A percentile compares a stretch with the other conserved stretches of the same genome.
Evolutionary conservation across 1,139 yeast species (phyloP).

Genomic region (Pneumocystis jirovecii): DNA sequence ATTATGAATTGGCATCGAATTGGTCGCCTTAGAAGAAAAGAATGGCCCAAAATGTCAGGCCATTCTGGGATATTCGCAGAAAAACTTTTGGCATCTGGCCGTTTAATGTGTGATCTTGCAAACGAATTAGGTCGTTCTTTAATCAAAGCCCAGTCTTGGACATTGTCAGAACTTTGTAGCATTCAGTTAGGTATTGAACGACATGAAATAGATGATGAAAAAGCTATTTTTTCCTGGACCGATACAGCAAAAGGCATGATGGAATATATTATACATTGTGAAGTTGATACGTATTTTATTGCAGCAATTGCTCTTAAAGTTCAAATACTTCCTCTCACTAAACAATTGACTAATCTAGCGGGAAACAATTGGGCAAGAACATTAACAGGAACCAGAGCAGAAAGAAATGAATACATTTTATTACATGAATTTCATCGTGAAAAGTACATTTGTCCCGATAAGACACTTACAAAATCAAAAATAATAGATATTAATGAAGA

Average conservation of each 20-base stretch:
- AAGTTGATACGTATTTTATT: constrained; percentile 45
- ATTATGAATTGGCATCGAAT: constrained; percentile 66
- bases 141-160: constrained; percentile 96
- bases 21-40: constrained; percentile 59
- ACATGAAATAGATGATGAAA: constrained; percentile 47
- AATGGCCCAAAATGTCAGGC: constrained; percentile 56
- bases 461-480: constrained; percentile 19
- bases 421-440: constrained; percentile 79
- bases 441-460: constrained; percentile 80
- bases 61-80: constrained; percentile 33
- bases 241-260: constrained; percentile 52
- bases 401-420: constrained; percentile 84
- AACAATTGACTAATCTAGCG: constrained; percentile 82
- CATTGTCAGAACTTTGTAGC: constrained; percentile 76
- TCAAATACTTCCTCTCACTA: constrained; percentile 77
- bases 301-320: constrained; percentile 67
- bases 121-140: constrained; percentile 91
- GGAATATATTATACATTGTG: constrained; percentile 59
- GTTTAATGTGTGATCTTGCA: constrained; percentile 81
- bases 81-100: constrained; percentile 65
- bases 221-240: constrained; percentile 30
- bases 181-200: constrained; percentile 54
- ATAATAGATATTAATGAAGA: constrained; percentile 14
- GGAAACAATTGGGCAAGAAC: constrained; percentile 98
- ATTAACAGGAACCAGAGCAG: constrained; percentile 87